Evolutionary conservation across 1,139 yeast species (phyloP).

Genomic region (Debaryomyces fabryi): DNA sequence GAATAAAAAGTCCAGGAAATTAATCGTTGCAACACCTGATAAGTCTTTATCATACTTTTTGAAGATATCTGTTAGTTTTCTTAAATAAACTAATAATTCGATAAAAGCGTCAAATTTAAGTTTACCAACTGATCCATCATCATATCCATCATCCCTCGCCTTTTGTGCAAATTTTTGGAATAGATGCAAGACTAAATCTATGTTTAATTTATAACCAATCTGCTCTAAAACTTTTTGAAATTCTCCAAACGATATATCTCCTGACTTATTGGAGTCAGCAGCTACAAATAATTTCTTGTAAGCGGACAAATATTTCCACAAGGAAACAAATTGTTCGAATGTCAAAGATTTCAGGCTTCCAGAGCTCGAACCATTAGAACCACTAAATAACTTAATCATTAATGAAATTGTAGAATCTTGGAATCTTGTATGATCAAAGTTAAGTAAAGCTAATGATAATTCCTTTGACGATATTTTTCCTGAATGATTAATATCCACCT

Average conservation of each 20-base stretch:
- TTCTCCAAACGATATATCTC: slow-evolving; percentile 68
- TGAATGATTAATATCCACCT: slow-evolving; percentile 54
- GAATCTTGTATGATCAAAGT: slow-evolving; percentile 67
- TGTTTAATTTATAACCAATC: slow-evolving; percentile 68
- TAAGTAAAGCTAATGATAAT: slow-evolving; percentile 61
- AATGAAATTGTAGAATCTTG: slow-evolving; percentile 62
- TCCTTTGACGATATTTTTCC: slow-evolving; percentile 64
- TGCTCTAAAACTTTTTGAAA: slow-evolving; percentile 67
- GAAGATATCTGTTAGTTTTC: slow-evolving; percentile 77
- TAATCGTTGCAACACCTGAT: slow-evolving; percentile 76
- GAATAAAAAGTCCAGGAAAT: slow-evolving; percentile 76
- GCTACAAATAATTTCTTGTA: slow-evolving; percentile 68
- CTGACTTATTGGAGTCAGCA: slow-evolving; percentile 63
- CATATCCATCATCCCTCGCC: slow-evolving; percentile 34
- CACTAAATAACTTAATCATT: slow-evolving; percentile 66
- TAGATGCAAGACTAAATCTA: slow-evolving; percentile 61
- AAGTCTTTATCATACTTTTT: slow-evolving; percentile 76
- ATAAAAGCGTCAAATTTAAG: slow-evolving; percentile 83
- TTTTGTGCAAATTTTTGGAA: slow-evolving; percentile 59
- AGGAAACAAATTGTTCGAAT: slow-evolving; percentile 68
- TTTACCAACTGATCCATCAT: slow-evolving; percentile 46
- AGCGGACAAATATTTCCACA: slow-evolving; percentile 74
- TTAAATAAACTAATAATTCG: slow-evolving; percentile 74
- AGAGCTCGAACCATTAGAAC: slow-evolving; percentile 42
- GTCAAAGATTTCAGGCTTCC: slow-evolving; percentile 46